Conservation (phyloP, 2,329 filamentous ascomycete species). For the Phialophora macrospora region DNA sequence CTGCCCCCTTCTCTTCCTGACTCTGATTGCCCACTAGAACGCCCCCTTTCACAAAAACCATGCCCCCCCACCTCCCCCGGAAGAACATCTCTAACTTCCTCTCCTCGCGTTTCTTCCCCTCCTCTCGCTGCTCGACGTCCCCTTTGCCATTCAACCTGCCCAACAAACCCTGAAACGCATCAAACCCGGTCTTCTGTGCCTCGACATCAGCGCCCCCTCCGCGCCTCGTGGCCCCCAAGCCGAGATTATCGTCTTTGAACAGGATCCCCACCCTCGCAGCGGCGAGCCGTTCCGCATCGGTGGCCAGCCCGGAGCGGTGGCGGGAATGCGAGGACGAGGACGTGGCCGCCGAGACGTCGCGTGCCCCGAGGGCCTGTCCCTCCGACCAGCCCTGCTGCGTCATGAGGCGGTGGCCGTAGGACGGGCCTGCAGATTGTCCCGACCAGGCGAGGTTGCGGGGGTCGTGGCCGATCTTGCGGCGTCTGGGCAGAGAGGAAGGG, state of each 20-base stretch:
- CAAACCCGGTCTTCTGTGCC: slow-evolving; percentile 78
- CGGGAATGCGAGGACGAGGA: background rate
- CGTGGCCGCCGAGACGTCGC: slow-evolving; percentile 67
- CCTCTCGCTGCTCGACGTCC: slow-evolving; percentile 71
- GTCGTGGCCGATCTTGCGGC: slow-evolving; percentile 79
- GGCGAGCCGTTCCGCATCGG: slow-evolving; percentile 34
- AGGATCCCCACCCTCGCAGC: slow-evolving; percentile 35
- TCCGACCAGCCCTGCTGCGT: slow-evolving; percentile 88
- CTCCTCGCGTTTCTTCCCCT: slow-evolving; percentile 70
- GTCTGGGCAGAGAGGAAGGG: slow-evolving; percentile 45
- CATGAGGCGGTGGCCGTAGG: slow-evolving; percentile 89
- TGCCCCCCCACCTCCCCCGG: slow-evolving; percentile 74
- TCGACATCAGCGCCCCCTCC: slow-evolving; percentile 63
- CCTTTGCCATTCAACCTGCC: slow-evolving; percentile 88
- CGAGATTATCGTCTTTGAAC: slow-evolving; percentile 88
- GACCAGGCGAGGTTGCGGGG: slow-evolving; percentile 97
- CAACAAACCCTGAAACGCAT: slow-evolving; percentile 82
- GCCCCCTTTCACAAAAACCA: slow-evolving; percentile 88
- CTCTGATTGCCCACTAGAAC: slow-evolving; percentile 60
- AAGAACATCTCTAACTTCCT: slow-evolving; percentile 75
- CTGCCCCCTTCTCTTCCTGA: background rate
- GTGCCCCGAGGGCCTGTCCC: slow-evolving; percentile 78
- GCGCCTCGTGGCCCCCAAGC: slow-evolving; percentile 75
- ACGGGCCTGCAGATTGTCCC: slow-evolving; percentile 72
- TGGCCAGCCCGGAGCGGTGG: slow-evolving; percentile 52